Conservation (phyloP, 306 rosid species). For the Acmispon strigosus region DNA sequence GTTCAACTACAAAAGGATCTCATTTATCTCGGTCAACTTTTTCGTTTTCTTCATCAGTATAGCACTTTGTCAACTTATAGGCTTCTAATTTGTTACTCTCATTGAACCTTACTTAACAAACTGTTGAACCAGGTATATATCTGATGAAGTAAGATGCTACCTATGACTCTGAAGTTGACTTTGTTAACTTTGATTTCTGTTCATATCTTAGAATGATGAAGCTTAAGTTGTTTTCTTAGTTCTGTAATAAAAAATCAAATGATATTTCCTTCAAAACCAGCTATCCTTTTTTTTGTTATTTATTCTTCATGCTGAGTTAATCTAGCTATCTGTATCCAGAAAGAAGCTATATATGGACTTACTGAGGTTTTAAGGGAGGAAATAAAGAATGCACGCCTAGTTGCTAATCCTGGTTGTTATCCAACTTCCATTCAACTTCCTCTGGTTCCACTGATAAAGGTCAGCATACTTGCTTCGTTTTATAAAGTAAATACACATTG, state of each 20-base stretch:
- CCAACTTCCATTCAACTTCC: conserved; percentile 95
- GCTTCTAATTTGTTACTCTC: background rate
- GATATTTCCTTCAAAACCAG: background rate
- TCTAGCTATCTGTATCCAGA: conserved; percentile 43
- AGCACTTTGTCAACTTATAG: background rate
- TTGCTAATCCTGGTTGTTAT: conserved; percentile 98
- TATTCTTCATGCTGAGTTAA: conserved; percentile 12
- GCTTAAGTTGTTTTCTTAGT: background rate
- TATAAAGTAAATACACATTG: background rate
- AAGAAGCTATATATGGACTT: conserved; percentile 90
- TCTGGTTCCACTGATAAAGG: conserved; percentile 87
- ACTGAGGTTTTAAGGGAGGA: conserved; percentile 78
- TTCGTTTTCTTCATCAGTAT: background rate
- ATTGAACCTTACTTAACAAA: background rate
- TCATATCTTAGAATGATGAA: background rate
- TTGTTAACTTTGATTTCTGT: background rate
- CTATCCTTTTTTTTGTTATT: background rate
- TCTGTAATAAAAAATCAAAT: background rate
- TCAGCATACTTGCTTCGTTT: conserved; percentile 24
- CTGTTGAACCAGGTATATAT: background rate
- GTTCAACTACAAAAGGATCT: conserved; percentile 5
- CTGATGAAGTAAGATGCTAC: background rate
- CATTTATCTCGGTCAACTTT: conserved; percentile 9
- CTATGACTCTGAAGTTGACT: conserved; percentile 1
- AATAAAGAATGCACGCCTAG: conserved; percentile 68